These are phyloP conservation scores for Solanum sejunctum DNA, from an alignment of 257 asterid genomes.

Conservation along the genomic window DNA sequence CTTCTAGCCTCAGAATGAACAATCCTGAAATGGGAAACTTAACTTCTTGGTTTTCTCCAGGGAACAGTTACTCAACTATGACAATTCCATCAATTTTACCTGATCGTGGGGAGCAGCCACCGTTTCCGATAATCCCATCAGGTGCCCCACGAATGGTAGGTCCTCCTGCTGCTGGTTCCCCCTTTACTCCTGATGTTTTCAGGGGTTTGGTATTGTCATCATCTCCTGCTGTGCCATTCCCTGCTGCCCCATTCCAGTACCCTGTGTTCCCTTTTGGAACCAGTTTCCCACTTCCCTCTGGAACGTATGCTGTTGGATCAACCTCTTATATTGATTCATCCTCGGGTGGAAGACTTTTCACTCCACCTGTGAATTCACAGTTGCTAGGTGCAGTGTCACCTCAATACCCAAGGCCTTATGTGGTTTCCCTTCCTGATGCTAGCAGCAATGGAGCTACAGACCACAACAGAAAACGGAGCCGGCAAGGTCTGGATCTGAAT, in stretches of 20 bases:
- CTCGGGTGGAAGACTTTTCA: constrained; percentile 33
- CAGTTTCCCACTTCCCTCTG: constrained; percentile 16
- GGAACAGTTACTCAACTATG: constrained; percentile 40
- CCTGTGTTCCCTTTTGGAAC: constrained; percentile 18
- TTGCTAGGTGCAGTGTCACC: constrained; percentile 40
- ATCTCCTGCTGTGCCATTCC: constrained; percentile 30
- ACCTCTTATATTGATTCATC: constrained; percentile 43
- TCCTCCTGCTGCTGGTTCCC: constrained; percentile 2
- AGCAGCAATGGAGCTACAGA: constrained; percentile 31
- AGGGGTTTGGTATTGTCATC: constrained; percentile 31
- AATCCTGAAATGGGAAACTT: constrained; percentile 37
- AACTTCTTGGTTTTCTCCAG: constrained; percentile 68
- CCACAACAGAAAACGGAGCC: constrained; percentile 48
- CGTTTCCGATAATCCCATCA: constrained; percentile 43
- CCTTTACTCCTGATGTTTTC: constrained; percentile 18
- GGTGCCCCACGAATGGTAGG: constrained; percentile 48
- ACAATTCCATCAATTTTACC: constrained; percentile 46
- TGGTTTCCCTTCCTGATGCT: constrained; percentile 39
- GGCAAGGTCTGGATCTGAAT: constrained; percentile 75
- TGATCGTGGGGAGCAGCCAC: constrained; percentile 51
- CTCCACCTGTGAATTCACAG: constrained; percentile 35
- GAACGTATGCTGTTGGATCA: constrained; percentile 28
- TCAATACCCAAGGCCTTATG: constrained; percentile 65
- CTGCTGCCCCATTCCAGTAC: constrained; percentile 22
- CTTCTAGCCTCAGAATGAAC: constrained; percentile 27